A percentile compares a stretch with the other conserved stretches of the same genome.
Evolutionary conservation across 768 basidiomycete species (phyloP).

Genomic region (Tylopilus plumbeoviolaceoides): DNA sequence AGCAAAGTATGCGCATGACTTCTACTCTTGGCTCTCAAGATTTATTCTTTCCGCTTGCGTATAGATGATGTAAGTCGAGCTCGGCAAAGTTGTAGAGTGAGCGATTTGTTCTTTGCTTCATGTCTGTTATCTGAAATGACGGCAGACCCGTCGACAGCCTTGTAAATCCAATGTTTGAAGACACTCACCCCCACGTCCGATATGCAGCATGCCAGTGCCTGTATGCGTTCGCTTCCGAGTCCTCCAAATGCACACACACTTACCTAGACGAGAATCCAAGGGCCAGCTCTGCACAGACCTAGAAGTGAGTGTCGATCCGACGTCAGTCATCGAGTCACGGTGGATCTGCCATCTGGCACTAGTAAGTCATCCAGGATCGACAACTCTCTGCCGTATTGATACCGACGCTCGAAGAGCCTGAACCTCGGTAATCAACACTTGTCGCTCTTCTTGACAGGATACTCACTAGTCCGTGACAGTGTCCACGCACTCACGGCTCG

Average conservation of each 20-base stretch:
- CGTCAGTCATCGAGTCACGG: background rate
- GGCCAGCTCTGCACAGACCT: constrained; percentile 89
- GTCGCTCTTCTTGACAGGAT: background rate
- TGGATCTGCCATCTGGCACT: background rate
- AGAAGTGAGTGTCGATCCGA: constrained; percentile 45
- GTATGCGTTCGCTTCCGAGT: constrained; percentile 51
- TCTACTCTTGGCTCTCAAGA: background rate
- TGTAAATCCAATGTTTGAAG: constrained; percentile 72
- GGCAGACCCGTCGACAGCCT: constrained; percentile 39
- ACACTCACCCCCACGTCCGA: constrained; percentile 69
- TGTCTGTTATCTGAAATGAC: background rate
- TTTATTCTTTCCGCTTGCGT: background rate
- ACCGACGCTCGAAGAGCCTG: constrained; percentile 68
- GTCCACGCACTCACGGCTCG: constrained; percentile 79
- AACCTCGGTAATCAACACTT: constrained; percentile 49
- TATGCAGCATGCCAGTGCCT: constrained; percentile 83
- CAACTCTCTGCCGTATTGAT: constrained; percentile 70
- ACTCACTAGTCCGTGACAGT: constrained; percentile 34
- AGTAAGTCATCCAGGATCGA: constrained; percentile 74
- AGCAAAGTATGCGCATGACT: constrained; percentile 44
- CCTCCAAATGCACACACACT: background rate
- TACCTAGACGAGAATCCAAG: constrained; percentile 32
- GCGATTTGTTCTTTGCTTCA: constrained; percentile 20
- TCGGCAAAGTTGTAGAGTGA: constrained; percentile 79
- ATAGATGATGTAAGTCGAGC: constrained; percentile 72